Evolutionary conservation across 2,329 filamentous ascomycete species (phyloP), one percentile per base, ranked within the genome.

Genomic region (Aspergillus novofumigatus): DNA sequence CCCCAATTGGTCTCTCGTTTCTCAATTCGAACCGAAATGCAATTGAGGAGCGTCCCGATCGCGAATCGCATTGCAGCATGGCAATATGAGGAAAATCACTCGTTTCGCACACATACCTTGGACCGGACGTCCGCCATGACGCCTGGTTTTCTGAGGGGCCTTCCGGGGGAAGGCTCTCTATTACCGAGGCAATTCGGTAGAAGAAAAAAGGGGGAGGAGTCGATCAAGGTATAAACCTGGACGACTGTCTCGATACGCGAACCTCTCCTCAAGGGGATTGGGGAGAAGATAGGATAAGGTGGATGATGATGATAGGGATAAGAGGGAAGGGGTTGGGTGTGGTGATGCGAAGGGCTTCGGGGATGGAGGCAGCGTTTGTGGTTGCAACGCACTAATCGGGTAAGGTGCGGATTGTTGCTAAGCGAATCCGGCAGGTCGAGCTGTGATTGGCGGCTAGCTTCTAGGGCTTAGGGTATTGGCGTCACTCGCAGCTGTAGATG

Each of bases 71-170:
- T 50, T 50, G 54, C 45, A 45, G 56, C 51, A 47, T 49, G 47
- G 25, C 38, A 38, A 42, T 25, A 52, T 44, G 38, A 21, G 10
- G 54, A 59, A 48, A 54, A 48, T 51, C 56, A 59, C 50, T 59
- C 57, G 54, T 47, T 65, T 63, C 62, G 44, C 44, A 51, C 53
- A 65, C 77, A 67, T 74, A 80, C 78, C 78, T 80, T 80, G 67
- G 77, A 80, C 75, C 78, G 78, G 73, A 81, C 76, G 76, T 80
- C 78, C 68, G 74, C 67, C 78, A 80, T 80, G 76, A 78, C 76
- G 77, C 72, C 77, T 75, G 72, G 70, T 69, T 69, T 69, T 75
- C 11, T 29, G 68, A 69, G 72, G 72, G 71, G 76, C 78, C 78
- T 80, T 79, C 78, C 77, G 71, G 67, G 62, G 72, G 77, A 79